These are phyloP conservation scores for Vitis hybrid DNA, from an alignment of 177 flowering plant genomes.

Conservation along the genomic window DNA sequence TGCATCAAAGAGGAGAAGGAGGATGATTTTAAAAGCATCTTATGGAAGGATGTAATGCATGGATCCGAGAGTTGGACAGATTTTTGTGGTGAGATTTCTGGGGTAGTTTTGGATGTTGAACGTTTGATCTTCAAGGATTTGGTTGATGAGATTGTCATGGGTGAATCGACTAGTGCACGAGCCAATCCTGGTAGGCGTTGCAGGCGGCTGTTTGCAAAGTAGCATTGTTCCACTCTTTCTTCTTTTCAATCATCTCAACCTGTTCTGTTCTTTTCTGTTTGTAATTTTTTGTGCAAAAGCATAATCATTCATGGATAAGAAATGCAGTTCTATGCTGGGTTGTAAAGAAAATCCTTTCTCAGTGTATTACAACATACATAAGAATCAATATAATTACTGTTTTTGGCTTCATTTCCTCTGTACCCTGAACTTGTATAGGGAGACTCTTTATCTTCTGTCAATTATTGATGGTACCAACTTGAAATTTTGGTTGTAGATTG, in stretches of 20 bases:
- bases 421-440: not conserved
- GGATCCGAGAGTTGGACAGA: conserved; percentile 59
- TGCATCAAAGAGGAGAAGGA: conserved; percentile 43
- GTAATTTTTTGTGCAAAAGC: conserved; percentile 4
- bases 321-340: conserved; percentile 15
- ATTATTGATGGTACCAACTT: too few species aligned
- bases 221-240: conserved; percentile 9
- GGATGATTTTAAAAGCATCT: conserved; percentile 48
- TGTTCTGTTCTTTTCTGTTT: not conserved
- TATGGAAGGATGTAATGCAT: conserved; percentile 59
- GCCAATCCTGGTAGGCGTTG: conserved; percentile 45
- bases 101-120: conserved; percentile 69
- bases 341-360: conserved; percentile 24
- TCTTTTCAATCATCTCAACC: not conserved
- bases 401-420: not conserved
- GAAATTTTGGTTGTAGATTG: too few species aligned
- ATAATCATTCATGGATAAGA: conserved; percentile 17
- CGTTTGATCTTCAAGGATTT: conserved; percentile 78
- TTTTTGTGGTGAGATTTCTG: conserved; percentile 41
- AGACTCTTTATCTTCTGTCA: not conserved
- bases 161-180: conserved; percentile 39
- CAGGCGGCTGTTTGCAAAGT: conserved; percentile 49
- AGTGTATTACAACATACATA: conserved; percentile 15
- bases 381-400: conserved; percentile 5
- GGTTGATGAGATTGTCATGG: conserved; percentile 66